Evolutionary conservation across 345 rosid species (phyloP), one percentile per base, ranked within the genome.

Genomic region (Erodium maritimum): DNA sequence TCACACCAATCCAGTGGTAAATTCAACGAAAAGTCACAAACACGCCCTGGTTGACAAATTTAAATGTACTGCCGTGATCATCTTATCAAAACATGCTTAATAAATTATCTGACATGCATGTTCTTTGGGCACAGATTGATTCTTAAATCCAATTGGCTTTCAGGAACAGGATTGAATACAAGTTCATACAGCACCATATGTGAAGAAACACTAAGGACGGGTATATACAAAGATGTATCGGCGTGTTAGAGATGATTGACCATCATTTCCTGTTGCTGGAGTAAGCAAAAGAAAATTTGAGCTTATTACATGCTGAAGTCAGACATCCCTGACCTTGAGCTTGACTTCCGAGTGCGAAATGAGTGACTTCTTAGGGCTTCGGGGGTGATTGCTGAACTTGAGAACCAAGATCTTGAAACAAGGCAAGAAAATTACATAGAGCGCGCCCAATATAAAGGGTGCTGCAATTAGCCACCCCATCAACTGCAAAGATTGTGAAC

Each of bases 381-480:
- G 55, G 55, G 79, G 67, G 19, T 16, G 60, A 2, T 76, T 11
- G 59, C 67, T 72, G 71, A 86, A 83, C 77, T 74, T 83, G 66
- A 54, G 72, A 21, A 86, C 77, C 74, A 86, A 57, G 34, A 81
- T 12, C 77, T 79, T 81, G 79, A 81, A 81, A 63, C 75, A 67
- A 0, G 94, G 94, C 52, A 81, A 72, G 61, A 77, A 69, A 57
- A 83, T 9, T 10, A 73, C 16, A 66, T 74, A 77, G 48, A 83
- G 82, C 11, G 55, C 61, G 18, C 63, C 77, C 67, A 83, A 21
- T 54, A 81, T 69, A 58, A 81, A 62, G 23, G 90, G 90, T 14
- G 82, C 75, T 0, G 87, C 85, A 1, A 86, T 78, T 33, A 78
- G 69, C 94, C 90, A 86, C 66, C 94, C 94, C 66, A 83, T 25